Percentiles rank a stretch among this genome's conserved stretches.
Evolutionary conservation across 1,139 yeast genomes (phyloP).

Genomic region (Scheffersomyces segobiensis): DNA sequence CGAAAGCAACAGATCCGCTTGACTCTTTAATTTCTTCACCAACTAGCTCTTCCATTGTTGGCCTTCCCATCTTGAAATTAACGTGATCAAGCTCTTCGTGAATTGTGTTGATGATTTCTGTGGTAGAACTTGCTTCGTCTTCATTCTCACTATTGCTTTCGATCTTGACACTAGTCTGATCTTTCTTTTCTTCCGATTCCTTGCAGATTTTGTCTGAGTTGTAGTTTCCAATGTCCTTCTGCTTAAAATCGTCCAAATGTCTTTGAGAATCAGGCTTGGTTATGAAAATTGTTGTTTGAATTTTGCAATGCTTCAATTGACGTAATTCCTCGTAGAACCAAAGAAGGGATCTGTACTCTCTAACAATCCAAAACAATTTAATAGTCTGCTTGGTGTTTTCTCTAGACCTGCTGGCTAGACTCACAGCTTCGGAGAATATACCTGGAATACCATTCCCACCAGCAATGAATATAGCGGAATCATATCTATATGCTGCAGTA

Average conservation of each 20-base stretch:
- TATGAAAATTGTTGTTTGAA: slow-evolving; percentile 32
- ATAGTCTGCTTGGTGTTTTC: slow-evolving; percentile 19
- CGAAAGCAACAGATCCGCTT: slow-evolving; percentile 25
- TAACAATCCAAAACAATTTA: slow-evolving; percentile 37
- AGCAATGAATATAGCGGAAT: slow-evolving; percentile 38
- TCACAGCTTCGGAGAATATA: slow-evolving; percentile 38
- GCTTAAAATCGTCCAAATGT: slow-evolving; percentile 12
- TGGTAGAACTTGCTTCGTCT: background rate
- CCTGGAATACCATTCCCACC: slow-evolving; percentile 49
- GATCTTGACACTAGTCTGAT: background rate
- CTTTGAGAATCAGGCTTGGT: slow-evolving; percentile 26
- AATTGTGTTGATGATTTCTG: slow-evolving; percentile 3
- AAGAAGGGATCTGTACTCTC: slow-evolving; percentile 30
- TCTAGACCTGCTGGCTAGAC: slow-evolving; percentile 19
- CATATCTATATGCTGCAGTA: slow-evolving; percentile 28
- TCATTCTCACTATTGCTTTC: background rate
- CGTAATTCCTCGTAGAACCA: slow-evolving; percentile 39
- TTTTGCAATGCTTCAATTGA: slow-evolving; percentile 22
- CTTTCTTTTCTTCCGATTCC: background rate
- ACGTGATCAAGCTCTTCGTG: slow-evolving; percentile 7
- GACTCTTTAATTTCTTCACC: slow-evolving; percentile 19
- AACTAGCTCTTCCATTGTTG: slow-evolving; percentile 20
- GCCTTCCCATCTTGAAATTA: slow-evolving; percentile 26
- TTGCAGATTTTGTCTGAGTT: background rate
- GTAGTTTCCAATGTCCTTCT: background rate